Base-by-base conservation (phyloP, 2,329 filamentous ascomycete species). In the Xylaria digitata region DNA sequence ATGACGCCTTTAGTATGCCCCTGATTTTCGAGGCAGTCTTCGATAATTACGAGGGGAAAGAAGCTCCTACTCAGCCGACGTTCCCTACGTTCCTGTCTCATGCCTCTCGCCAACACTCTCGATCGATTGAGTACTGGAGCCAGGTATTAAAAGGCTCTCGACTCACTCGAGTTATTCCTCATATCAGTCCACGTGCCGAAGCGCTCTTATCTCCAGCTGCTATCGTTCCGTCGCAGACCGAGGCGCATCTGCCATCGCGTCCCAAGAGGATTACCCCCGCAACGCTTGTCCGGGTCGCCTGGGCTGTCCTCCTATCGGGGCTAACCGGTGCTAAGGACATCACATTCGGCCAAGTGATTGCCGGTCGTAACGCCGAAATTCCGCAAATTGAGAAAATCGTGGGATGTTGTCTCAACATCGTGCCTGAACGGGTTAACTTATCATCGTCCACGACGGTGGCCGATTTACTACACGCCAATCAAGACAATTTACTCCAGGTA, bases 1-100 rank as follows among this genome's bases (percentile, higher is more conserved):
- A 58, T 43, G 61, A 63, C 19, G 61, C 53, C 46, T 58, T 63
- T 23, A 58, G 61, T 34, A 45, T 63, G 32, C 61, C 61, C 6
- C n/a, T 58, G 2, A 63, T 63, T 17, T 57, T 63, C 17, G 17
- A 58, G 52, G 15, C 53, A 9, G 53, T 63, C 11, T 43, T 63
- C 21, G 61, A 57, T 19, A 21, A 52, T 11, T 63, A 63, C 54
- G 45, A 34, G 13, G 54, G 46, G 9, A 58, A 58, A 23, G 45
- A 45, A 9, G 13, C 46, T 40, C 53, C 21, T 17, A 34, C 19
- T 45, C 53, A 58, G 53, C 45, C 46, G n/a, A 46, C 7, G 5
- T 63, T 63, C 37, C 23, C 53, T 1, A 50, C 21, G 9, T 63
- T 43, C 26, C 46, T 63, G 46, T 63, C 61, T 19, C 17, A 52